These are phyloP conservation scores for Rhizopus sp. DNA, from an alignment of 371 early-diverging fungal species.

Conservation along the genomic window DNA sequence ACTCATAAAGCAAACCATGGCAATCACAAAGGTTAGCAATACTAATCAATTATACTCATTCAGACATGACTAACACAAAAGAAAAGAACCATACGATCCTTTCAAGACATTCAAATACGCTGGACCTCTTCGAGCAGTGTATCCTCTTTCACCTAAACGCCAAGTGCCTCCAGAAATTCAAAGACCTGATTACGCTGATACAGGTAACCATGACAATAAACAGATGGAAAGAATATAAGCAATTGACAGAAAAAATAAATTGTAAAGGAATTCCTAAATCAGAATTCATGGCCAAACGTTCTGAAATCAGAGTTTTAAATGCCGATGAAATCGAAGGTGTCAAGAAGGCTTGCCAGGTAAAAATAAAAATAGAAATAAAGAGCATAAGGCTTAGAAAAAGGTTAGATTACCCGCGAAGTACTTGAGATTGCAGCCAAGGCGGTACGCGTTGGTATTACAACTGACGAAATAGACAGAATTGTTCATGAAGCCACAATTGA, in stretches of 20 bases:
- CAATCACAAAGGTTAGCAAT: constrained; percentile 19
- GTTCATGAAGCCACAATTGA: constrained; percentile 88
- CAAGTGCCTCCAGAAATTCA: constrained; percentile 74
- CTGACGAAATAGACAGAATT: constrained; percentile 82
- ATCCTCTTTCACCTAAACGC: constrained; percentile 82
- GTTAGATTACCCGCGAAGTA: constrained; percentile 82
- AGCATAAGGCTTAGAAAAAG: background rate
- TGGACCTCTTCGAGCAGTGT: constrained; percentile 81
- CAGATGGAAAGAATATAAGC: background rate
- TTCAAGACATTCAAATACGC: constrained; percentile 79
- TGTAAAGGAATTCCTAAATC: constrained; percentile 64
- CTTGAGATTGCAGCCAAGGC: constrained; percentile 81
- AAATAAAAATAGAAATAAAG: background rate
- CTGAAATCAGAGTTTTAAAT: constrained; percentile 68
- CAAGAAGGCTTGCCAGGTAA: constrained; percentile 76
- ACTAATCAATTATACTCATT: background rate
- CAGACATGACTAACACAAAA: background rate
- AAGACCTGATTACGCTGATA: constrained; percentile 62
- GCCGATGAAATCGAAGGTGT: constrained; percentile 78
- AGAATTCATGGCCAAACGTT: constrained; percentile 66
- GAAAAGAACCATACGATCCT: constrained; percentile 71
- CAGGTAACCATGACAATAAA: background rate
- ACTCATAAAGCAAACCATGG: constrained; percentile 60
- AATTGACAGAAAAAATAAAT: no score
- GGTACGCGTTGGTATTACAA: constrained; percentile 85